These are phyloP conservation scores for Trichoderma aggressivum DNA, from an alignment of 2,329 filamentous ascomycete genomes.

Conservation along the genomic window DNA sequence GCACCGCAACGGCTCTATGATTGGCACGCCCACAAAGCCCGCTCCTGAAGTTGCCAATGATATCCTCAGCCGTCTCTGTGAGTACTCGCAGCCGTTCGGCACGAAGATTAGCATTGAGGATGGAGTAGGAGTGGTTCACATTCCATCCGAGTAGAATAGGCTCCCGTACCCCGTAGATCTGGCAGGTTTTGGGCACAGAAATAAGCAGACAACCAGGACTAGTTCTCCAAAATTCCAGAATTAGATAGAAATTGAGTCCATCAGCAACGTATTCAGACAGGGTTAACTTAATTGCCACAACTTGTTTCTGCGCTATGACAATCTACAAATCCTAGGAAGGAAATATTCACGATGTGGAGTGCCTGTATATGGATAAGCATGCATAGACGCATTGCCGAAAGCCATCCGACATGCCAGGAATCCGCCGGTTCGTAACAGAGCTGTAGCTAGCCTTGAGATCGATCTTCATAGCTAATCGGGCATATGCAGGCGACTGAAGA, in stretches of 20 bases:
- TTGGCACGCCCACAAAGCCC: not conserved
- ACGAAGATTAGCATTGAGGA: not conserved
- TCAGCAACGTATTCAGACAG: not conserved
- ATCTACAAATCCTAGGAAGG: not conserved
- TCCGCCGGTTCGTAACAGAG: not conserved
- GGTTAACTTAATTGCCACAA: not conserved
- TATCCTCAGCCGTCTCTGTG: not conserved
- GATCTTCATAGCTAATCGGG: not conserved
- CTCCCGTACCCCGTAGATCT: not conserved
- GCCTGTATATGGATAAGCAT: not conserved
- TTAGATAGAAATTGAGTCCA: not conserved
- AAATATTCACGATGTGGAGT: not conserved
- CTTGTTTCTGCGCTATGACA: not conserved
- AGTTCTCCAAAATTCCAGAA: not conserved
- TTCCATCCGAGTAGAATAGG: not conserved
- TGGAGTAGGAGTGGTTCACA: not conserved
- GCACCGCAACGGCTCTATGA: not conserved
- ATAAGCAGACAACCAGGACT: not conserved
- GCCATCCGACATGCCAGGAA: not conserved
- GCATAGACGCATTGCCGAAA: not conserved
- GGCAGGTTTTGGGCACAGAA: too few relatives aligned
- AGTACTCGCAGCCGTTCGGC: conserved; percentile 2
- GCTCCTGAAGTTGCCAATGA: not conserved
- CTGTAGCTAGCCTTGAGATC: not conserved
- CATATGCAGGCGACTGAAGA: not conserved